These are phyloP conservation scores for Penicillium sp. DNA, from an alignment of 2,329 filamentous ascomycete species.

Conservation along the genomic window DNA sequence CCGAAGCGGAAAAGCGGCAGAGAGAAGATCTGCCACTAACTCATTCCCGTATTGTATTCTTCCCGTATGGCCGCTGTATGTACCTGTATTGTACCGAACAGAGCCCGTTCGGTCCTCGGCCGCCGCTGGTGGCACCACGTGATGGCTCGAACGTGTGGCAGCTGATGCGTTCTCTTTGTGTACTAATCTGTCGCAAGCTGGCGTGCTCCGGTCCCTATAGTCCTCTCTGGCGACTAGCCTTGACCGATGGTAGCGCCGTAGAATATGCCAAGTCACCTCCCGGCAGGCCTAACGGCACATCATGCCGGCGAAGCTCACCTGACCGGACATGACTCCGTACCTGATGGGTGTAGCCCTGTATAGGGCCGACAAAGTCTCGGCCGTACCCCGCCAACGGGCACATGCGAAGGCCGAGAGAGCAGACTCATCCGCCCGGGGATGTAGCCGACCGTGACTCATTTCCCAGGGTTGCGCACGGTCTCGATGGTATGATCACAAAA, in stretches of 20 bases:
- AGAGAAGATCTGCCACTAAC: conserved; percentile 19
- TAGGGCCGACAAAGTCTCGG: not conserved
- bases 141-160: conserved; percentile 19
- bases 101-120: not conserved
- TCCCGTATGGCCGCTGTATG: not conserved
- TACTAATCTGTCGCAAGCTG: not conserved
- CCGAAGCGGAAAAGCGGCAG: conserved; percentile 20
- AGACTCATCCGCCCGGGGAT: not conserved
- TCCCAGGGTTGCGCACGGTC: conserved; percentile 8
- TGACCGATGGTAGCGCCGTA: not conserved
- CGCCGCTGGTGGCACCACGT: conserved; percentile 29
- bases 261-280: not conserved
- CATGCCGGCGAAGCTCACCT: conserved; percentile 10
- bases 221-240: not conserved
- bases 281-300: not conserved
- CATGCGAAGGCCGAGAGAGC: conserved; percentile 13
- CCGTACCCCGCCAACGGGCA: conserved; percentile 11
- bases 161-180: conserved; percentile 6
- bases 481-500: conserved; percentile 9
- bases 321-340: conserved; percentile 12
- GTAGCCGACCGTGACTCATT: conserved; percentile 23
- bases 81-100: conserved; percentile 1
- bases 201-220: too few relatives aligned
- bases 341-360: not conserved
- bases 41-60: conserved; percentile 1